Evolutionary conservation across 2,329 filamentous ascomycete species (phyloP).

Genomic region (Fusarium succisae): DNA sequence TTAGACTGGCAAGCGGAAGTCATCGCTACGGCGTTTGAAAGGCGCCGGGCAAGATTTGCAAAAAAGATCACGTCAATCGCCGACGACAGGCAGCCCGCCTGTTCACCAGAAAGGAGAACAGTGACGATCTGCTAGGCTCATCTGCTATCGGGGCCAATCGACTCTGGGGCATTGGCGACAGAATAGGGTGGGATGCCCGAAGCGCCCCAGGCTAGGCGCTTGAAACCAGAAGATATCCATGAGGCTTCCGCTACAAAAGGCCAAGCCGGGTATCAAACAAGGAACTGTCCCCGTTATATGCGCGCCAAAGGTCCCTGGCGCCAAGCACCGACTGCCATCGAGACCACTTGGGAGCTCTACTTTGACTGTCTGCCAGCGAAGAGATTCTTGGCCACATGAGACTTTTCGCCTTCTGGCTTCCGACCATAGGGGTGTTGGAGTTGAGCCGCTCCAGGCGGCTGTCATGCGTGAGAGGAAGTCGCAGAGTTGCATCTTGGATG

Average conservation of each 20-base stretch:
- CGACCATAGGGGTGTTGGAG: neutral
- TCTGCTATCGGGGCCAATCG: constrained; percentile 15
- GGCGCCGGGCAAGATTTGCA: neutral
- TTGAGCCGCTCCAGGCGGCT: neutral
- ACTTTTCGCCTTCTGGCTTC: neutral
- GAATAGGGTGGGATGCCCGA: constrained; percentile 29
- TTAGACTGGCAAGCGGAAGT: constrained; percentile 72
- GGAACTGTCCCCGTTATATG: constrained; percentile 13
- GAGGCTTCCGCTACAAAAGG: constrained; percentile 5
- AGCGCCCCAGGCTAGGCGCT: constrained; percentile 18
- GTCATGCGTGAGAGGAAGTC: neutral
- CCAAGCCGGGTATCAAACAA: constrained; percentile 14
- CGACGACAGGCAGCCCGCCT: neutral
- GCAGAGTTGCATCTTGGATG: constrained; percentile 5
- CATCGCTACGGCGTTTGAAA: constrained; percentile 57
- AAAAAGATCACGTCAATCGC: neutral
- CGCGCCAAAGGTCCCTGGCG: constrained; percentile 27
- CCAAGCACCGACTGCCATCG: constrained; percentile 18
- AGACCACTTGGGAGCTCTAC: neutral
- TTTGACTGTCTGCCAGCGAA: constrained; percentile 1
- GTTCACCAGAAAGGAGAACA: neutral
- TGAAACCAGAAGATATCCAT: constrained; percentile 11
- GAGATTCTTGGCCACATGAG: constrained; percentile 10
- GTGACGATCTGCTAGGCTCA: neutral
- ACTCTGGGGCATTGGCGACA: constrained; percentile 18